A percentile compares a stretch with the other conserved stretches of the same genome.
These are phyloP conservation scores for Barnettozyma populi DNA, from an alignment of 805 yeast genomes.

Conservation along the genomic window DNA sequence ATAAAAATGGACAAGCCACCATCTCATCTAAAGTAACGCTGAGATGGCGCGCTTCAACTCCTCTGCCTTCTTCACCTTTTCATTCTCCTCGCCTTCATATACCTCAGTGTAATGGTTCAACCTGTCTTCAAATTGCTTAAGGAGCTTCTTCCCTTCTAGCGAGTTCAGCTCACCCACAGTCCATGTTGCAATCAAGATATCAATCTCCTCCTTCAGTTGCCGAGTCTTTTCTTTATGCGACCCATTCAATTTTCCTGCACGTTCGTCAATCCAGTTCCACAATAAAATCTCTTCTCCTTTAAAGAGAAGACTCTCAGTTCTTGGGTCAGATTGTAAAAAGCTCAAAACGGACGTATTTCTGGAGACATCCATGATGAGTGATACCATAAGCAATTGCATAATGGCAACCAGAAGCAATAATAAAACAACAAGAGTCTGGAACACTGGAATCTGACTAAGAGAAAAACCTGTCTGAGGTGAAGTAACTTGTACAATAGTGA, in stretches of 20 bases:
- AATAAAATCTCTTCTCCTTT: slow-evolving; percentile 21
- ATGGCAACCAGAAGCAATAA: slow-evolving; percentile 10
- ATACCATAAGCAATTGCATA: slow-evolving; percentile 16
- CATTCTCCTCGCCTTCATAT: slow-evolving; percentile 2
- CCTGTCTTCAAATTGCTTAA: slow-evolving; percentile 14
- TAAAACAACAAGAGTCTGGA: slow-evolving; percentile 11
- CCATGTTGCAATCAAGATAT: slow-evolving; percentile 20
- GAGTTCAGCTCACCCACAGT: slow-evolving; percentile 16
- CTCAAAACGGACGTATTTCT: slow-evolving; percentile 3
- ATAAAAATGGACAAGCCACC: slow-evolving; percentile 4
- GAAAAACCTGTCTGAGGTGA: background rate
- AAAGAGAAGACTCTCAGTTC: slow-evolving; percentile 11
- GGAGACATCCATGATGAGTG: slow-evolving; percentile 1
- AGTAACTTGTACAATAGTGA: background rate
- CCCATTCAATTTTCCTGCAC: slow-evolving; percentile 14
- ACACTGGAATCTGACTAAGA: slow-evolving; percentile 2
- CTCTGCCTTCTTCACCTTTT: slow-evolving; percentile 9
- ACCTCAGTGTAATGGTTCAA: slow-evolving; percentile 18
- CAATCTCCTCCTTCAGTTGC: slow-evolving; percentile 17
- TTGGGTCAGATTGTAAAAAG: slow-evolving; percentile 4
- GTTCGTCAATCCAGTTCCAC: slow-evolving; percentile 28
- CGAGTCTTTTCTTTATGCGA: slow-evolving; percentile 4
- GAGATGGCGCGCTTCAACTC: slow-evolving; percentile 16
- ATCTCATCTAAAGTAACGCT: slow-evolving; percentile 5
- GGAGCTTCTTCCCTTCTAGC: slow-evolving; percentile 11